Base-by-base conservation (phyloP, 257 asterid species). In the Capsicum chinense region DNA sequence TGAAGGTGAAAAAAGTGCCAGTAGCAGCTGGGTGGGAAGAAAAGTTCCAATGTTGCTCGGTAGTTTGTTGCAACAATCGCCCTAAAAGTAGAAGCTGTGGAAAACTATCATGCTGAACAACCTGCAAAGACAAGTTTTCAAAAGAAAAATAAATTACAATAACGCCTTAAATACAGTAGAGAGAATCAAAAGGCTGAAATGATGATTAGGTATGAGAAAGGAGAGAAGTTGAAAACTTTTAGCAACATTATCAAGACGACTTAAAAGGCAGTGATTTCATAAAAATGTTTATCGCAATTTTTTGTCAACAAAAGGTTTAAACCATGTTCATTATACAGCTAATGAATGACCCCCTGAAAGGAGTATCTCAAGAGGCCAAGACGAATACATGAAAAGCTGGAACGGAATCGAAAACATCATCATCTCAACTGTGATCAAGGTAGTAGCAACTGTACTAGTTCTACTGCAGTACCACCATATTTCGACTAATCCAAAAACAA, bases 11-110 rank as follows among this genome's bases (percentile, higher is more conserved):
- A 88, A 96, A 96, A 83, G 99, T 92, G 84, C 99, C 98, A 0
- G 97, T 87, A 56, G 98, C 98, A 84, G 94, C 92, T 52, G 99
- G 99, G 91, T 96, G 99, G 84, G 90, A 91, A 52, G 99, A 92
- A 87, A 93, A 96, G 78, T 89, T 93, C 97, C 97, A 92, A 82
- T 93, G 97, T 79, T 88, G 87, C 87, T 90, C 91, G 83, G 98
- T 92, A 19, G 97, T 90, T 87, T 95, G 97, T 91, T 92, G 99
- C 81, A 96, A 85, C 99, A 96, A 92, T 83, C 97, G 94, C 76
- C 98, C 98, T 69, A 96, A 90, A 85, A 96, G 90, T 88, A 96
- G 89, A 86, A 96, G 98, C 91, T 96, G 97, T 84, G 93, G 97
- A 85, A 93, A 89, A 73, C 98, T 93, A 88, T 91, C 94, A 86